phyloP scores from a whole-genome alignment of 257 asterid species.

The Nicotiana knightiana region DNA sequence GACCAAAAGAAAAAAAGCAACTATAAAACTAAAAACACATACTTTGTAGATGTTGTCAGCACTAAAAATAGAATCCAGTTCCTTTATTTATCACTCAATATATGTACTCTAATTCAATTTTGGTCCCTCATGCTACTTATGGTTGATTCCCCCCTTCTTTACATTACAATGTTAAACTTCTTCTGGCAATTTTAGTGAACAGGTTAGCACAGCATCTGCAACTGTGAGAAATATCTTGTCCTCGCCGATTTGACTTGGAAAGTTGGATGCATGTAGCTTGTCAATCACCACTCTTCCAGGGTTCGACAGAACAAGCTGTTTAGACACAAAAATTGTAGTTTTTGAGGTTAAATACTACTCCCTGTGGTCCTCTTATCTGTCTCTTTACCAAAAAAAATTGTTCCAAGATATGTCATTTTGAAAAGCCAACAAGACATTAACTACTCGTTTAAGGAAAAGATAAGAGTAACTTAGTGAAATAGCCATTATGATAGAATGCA shows the following conservation, averaged over 20 bases:
- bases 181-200: conserved; percentile 50
- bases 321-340: neutral
- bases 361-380: too few species aligned
- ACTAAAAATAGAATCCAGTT: neutral
- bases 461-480: too few species aligned
- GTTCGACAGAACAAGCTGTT: conserved; percentile 75
- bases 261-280: conserved; percentile 58
- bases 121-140: neutral
- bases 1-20: neutral
- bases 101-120: neutral
- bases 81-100: neutral
- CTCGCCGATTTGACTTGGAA: conserved; percentile 52
- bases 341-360: too few species aligned
- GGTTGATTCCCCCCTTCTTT: neutral
- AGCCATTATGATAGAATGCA: too few species aligned
- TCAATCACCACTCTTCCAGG: conserved; percentile 80
- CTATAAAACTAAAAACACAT: too few species aligned
- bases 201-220: conserved; percentile 72
- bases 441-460: too few species aligned
- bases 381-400: too few species aligned
- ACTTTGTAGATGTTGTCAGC: neutral
- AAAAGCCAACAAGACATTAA: too few species aligned
- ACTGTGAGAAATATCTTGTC: conserved; percentile 80
- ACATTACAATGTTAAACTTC: conserved; percentile 28
- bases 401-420: too few species aligned